These are phyloP conservation scores for Exobasidium cylindrosporum DNA, from an alignment of 1,284 basidiomycete genomes.

Conservation along the genomic window DNA sequence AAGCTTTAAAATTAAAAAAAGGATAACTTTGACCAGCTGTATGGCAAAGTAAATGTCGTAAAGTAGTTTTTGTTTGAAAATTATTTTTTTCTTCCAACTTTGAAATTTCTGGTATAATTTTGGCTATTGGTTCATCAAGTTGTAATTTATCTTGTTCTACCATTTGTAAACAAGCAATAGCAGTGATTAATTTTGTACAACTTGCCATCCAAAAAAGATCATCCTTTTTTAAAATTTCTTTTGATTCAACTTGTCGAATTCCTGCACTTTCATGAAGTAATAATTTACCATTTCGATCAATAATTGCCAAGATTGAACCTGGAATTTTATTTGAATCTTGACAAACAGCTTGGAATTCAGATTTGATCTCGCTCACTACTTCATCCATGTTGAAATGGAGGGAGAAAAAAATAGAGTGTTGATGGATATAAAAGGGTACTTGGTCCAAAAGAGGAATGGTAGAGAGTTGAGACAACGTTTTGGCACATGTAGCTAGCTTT, in stretches of 20 bases:
- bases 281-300: conserved; percentile 36
- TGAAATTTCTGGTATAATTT: conserved; percentile 28
- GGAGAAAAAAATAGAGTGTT: too few relatives aligned
- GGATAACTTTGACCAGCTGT: conserved; percentile 31
- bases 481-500: too few relatives aligned
- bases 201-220: conserved; percentile 40
- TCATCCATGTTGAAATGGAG: neutral
- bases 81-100: conserved; percentile 36
- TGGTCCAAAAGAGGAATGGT: too few relatives aligned
- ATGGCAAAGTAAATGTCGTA: conserved; percentile 27
- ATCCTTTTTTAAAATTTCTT: conserved; percentile 35
- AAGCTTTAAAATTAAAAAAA: conserved; percentile 34
- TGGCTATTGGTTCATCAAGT: conserved; percentile 38
- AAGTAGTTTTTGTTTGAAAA: conserved; percentile 26
- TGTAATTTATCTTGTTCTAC: conserved; percentile 47
- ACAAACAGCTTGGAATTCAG: conserved; percentile 20
- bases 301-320: conserved; percentile 37
- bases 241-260: conserved; percentile 28
- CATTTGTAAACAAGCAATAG: conserved; percentile 50
- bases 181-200: conserved; percentile 51
- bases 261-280: conserved; percentile 36
- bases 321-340: conserved; percentile 24
- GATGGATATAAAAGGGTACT: too few relatives aligned
- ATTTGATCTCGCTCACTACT: neutral
- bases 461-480: too few relatives aligned